phyloP scores from a whole-genome alignment of 768 basidiomycete species.

The Leucocoprinus sp. region DNA sequence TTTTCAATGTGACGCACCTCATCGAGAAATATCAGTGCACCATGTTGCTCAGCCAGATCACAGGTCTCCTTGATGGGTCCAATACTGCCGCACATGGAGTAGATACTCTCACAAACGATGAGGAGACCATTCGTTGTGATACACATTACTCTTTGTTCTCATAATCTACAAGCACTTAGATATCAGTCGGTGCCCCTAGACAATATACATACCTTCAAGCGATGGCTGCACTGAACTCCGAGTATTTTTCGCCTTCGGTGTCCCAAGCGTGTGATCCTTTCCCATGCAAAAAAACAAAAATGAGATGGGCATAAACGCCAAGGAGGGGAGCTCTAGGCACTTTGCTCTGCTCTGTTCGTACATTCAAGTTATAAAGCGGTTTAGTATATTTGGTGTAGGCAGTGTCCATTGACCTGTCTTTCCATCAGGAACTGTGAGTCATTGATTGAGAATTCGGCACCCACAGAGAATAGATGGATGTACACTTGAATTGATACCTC shows the following conservation, averaged over 20 bases:
- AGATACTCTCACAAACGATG: slow-evolving; percentile 98
- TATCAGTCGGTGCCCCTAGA: slow-evolving; percentile 2
- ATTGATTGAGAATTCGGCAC: background rate
- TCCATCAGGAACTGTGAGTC: background rate
- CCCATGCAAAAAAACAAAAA: slow-evolving; percentile 78
- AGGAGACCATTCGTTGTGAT: slow-evolving; percentile 83
- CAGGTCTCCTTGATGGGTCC: slow-evolving; percentile 97
- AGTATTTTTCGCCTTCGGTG: slow-evolving; percentile 68
- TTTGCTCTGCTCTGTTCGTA: slow-evolving; percentile 23
- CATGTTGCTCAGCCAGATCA: slow-evolving; percentile 93
- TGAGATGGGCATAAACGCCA: slow-evolving; percentile 87
- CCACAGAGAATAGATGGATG: slow-evolving; percentile 4
- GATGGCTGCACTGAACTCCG: slow-evolving; percentile 94
- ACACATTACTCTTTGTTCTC: slow-evolving; percentile 81
- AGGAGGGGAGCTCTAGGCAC: slow-evolving; percentile 54
- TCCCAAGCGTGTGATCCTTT: slow-evolving; percentile 89
- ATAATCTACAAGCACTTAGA: slow-evolving; percentile 39
- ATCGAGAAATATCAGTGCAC: slow-evolving; percentile 95
- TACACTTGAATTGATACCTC: background rate
- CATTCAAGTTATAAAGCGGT: slow-evolving; percentile 23
- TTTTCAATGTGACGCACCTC: slow-evolving; percentile 49
- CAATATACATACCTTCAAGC: slow-evolving; percentile 54
- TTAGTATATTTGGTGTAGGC: slow-evolving; percentile 24
- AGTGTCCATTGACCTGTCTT: slow-evolving; percentile 3
- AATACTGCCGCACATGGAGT: slow-evolving; percentile 98